Evolutionary conservation across 306 rosid species (phyloP), one percentile per base, ranked within the genome.

Genomic region (Acacia confusa): DNA sequence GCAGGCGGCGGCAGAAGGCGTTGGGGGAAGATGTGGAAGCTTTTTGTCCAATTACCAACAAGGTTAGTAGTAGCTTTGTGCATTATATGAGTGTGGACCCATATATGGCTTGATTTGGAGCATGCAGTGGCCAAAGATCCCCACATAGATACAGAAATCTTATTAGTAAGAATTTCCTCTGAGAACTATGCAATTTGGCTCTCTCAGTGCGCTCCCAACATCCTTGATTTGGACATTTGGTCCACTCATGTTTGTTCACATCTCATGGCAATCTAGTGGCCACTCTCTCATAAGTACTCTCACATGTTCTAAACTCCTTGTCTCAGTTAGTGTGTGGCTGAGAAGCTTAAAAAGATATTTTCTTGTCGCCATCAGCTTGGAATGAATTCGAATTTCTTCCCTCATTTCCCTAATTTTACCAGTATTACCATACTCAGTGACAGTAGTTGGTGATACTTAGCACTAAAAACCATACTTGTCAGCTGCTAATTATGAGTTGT

Each of bases 21-120:
- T 85, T 50, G 50, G 84, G 19, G 50, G 84, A 15, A 22, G 84
- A 81, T 84, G 88, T 30, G 92, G 88, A 72, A 82, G 85, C 65
- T 87, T 86, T 77, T 82, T 80, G 74, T 79, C 91, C 34, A 72
- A 70, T 80, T 88, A 86, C 87, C 90, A 87, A 87, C 89, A 86
- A 88, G 94, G 96, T 91, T 80, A 74, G 40, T 6, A 36, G 40
- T 36, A 36, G 86, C 19, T 74, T 74, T 73, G 48, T 40, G 43
- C 74, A 78, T 85, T 32, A 65, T 73, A 45, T 81, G 80, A 77
- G 30, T 72, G 79, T 81, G 88, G 83, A 67, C 85, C 83, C 78
- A 44, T 70, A n/a, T 76, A 80, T 81, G 75, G 22, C 87, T 76
- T 74, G 82, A 84, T 87, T 84, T 87, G 84, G 85, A 65, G 89